Percentiles rank a stretch among this genome's conserved stretches.
These are phyloP conservation scores for Lolium perenne DNA, from an alignment of 176 grass and related monocot species.

Conservation along the genomic window DNA sequence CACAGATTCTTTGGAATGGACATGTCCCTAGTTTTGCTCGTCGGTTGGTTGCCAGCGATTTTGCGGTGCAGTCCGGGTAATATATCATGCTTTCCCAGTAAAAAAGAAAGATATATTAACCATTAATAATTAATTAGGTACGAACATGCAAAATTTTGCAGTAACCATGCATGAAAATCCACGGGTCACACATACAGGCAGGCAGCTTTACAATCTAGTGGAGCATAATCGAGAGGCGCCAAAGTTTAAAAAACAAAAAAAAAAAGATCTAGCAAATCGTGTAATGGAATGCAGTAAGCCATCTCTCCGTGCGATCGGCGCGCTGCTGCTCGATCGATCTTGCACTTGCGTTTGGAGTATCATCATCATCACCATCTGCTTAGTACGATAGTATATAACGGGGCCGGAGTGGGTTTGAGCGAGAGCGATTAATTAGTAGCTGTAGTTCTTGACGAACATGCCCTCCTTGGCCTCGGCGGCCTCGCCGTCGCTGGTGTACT, in stretches of 20 bases:
- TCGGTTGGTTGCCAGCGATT: no score
- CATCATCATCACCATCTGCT: not conserved
- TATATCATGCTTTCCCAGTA: no score
- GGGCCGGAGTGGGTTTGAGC: not conserved
- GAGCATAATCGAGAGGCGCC: slow-evolving; percentile 20
- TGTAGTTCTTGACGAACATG: slow-evolving; percentile 75
- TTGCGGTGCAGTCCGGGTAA: no score
- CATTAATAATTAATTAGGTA: not conserved
- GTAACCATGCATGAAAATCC: slow-evolving; percentile 37
- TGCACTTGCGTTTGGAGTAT: not conserved
- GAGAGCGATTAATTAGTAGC: slow-evolving; percentile 45
- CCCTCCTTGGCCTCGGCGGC: slow-evolving; percentile 64
- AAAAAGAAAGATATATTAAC: not conserved
- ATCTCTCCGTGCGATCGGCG: not conserved
- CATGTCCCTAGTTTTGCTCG: no score
- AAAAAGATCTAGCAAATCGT: slow-evolving; percentile 7
- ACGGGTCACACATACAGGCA: not conserved
- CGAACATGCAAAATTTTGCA: slow-evolving; percentile 42
- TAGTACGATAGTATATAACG: not conserved
- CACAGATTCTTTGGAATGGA: no score
- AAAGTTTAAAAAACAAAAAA: not conserved
- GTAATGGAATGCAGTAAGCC: slow-evolving; percentile 27
- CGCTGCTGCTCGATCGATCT: not conserved
- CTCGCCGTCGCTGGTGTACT: slow-evolving; percentile 61
- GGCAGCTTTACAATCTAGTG: slow-evolving; percentile 21